Base-by-base conservation (phyloP, 1,139 yeast genomes). In the Taphrina wiesneri region DNA sequence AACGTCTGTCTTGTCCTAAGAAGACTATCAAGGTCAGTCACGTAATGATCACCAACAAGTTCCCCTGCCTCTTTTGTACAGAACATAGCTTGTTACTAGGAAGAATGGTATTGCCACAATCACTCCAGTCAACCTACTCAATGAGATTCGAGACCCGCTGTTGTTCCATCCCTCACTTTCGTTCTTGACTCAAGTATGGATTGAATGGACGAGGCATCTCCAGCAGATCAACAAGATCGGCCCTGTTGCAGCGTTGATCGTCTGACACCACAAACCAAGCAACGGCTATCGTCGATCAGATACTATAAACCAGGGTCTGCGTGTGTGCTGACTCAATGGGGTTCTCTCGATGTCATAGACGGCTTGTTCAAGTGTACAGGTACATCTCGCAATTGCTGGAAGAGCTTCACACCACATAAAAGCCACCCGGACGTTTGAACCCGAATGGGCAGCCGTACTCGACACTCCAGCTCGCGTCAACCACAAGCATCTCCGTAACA, bases 91-190 rank as follows among this genome's bases (percentile, higher is more conserved):
- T 7, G 65, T 62, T 13, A 62, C 65, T 9, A 62, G 36, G 54
- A 62, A 62, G 47, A 62, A 62, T 6, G 65, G 65, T 13, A 62
- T 43, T 21, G 65, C 65, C n/a, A 62, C 65, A 41, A 62, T 62
- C n/a, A 62, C 60, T 19, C 65, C 60, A 19, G 65, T 52, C 53
- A 52, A 19, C n/a, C 51, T 53, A 32, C 13, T 23, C n/a, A 36
- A 23, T 41, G 19, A 41, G 46, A n/a, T 41, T 11, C 7, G 1
- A 7, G 23, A 19, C 3, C 11, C 17, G 7, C 11, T 41, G 19
- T 19, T 41, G 7, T 19, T 1, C n/a, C n/a, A 45, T 21, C 17
- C 6, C 53, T 30, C 43, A 45, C 53, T 45, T 46, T 21, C 53
- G 13, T 30, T 45, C 62, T 26, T 43, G 41, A 25, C 62, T 30